Evolutionary conservation across 2,329 filamentous ascomycete genomes (phyloP), one percentile per base, ranked within the genome.

Genomic region (Cladosporium sphaerospermum): DNA sequence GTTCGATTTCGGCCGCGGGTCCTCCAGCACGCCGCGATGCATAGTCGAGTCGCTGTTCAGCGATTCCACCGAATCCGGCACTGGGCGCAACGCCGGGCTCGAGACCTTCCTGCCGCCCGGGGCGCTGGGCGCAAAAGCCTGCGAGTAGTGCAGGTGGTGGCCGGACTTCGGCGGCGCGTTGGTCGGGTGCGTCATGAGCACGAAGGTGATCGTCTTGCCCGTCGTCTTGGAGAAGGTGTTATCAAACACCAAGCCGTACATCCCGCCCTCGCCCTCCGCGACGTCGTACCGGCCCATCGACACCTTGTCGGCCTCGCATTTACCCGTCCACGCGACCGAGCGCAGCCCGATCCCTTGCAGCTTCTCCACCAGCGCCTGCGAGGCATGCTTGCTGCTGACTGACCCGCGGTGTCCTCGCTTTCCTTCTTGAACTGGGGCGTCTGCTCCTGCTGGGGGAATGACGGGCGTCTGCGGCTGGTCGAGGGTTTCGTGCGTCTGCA

Each of bases 191-290:
- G 90, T 97, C 68, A 97, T 80, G 49, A 99, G 82, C 34, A 96
- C 91, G 65, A 99, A 89, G 7, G 92, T 97, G 16, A 90, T 90
- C 31, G 87, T 96, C 74, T 99, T 99, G 50, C 91, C 93, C 40
- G 88, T 85, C 69, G 86, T 88, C 73, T 96, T 97, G 56, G 91
- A 96, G 69, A 99, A 99, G 28, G 93, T 99, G 67, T 99, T 99
- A 80, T 99, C 93, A 66, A 99, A 96, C 32, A 97, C 89, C 56
- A 99, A 77, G 53, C 91, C 93, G 68, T 95, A 99, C 82, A 96
- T 96, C 65, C 93, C 93, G 19, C 85, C 88, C 58, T 93, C 83
- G 33, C 83, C 83, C 7, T 75, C 64, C 0, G 76, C 75, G 19
- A 97, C 88, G 66, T 96, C 87, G 67, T 89, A 89, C 16, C 85